A percentile compares a stretch with the other conserved stretches of the same genome.
Evolutionary conservation across 176 grass and related monocot genomes (phyloP).

Genomic region (Raddia distichophylla): DNA sequence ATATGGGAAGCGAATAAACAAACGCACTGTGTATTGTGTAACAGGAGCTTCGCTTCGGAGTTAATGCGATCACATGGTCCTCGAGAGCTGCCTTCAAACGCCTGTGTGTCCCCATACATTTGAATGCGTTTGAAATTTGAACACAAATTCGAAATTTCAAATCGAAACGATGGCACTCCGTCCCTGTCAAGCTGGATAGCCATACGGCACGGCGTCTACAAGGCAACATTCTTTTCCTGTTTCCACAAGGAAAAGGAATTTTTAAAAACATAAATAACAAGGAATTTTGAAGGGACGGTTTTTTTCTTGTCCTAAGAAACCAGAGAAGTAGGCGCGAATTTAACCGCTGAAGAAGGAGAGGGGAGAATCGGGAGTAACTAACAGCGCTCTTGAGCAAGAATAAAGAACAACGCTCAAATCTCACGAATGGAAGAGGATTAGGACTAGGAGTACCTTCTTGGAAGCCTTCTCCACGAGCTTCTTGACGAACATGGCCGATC

Average conservation of each 20-base stretch:
- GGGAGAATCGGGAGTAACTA: background rate
- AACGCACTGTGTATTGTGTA: background rate
- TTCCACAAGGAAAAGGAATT: background rate
- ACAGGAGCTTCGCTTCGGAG: slow-evolving; percentile 5
- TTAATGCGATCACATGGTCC: slow-evolving; percentile 57
- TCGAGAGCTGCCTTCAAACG: slow-evolving; percentile 25
- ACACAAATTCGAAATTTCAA: background rate
- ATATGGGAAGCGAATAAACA: slow-evolving; percentile 15
- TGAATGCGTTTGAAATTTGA: slow-evolving; percentile 29
- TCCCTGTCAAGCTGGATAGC: slow-evolving; percentile 12
- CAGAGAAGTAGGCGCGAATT: background rate
- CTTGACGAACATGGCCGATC: slow-evolving; percentile 75
- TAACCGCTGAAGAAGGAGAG: background rate
- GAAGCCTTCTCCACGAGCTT: slow-evolving; percentile 85
- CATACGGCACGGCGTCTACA: slow-evolving; percentile 46
- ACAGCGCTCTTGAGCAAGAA: background rate
- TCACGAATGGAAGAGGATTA: background rate
- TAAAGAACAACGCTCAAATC: background rate
- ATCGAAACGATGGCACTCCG: background rate
- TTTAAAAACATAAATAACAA: background rate
- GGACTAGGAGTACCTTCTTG: slow-evolving; percentile 56
- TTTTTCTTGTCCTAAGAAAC: background rate
- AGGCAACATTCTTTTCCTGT: slow-evolving; percentile 41
- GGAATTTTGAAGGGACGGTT: background rate
- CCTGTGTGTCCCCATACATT: background rate